These are phyloP conservation scores for Phaeotremella skinneri DNA, from an alignment of 768 basidiomycete species.

Conservation along the genomic window DNA sequence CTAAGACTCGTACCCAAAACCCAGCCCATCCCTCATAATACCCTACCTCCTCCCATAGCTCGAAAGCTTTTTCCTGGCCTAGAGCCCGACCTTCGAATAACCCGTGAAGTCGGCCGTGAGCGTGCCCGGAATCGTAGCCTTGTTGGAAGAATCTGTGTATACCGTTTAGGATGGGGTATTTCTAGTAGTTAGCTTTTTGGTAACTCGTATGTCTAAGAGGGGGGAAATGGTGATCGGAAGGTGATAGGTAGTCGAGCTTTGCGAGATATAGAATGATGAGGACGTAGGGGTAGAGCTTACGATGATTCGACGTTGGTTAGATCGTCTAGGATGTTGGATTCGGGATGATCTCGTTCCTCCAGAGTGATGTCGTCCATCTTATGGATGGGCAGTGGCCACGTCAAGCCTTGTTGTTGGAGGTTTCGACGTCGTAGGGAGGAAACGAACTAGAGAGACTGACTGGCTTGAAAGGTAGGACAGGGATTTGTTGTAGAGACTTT, in stretches of 20 bases:
- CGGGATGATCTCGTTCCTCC: background rate
- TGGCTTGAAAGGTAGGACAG: too few relatives aligned
- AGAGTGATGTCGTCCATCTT: background rate
- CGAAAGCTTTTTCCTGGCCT: slow-evolving; percentile 84
- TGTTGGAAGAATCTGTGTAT: slow-evolving; percentile 68
- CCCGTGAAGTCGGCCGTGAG: slow-evolving; percentile 84
- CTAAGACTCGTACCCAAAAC: slow-evolving; percentile 56
- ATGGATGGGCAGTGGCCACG: background rate
- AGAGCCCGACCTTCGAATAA: slow-evolving; percentile 85
- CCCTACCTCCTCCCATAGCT: slow-evolving; percentile 96
- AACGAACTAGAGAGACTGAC: too few relatives aligned
- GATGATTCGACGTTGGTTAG: slow-evolving; percentile 3
- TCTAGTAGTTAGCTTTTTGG: slow-evolving; percentile 10
- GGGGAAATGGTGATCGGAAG: background rate
- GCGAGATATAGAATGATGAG: too few relatives aligned
- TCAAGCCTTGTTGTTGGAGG: too few relatives aligned
- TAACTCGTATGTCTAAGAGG: background rate
- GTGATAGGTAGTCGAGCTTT: too few relatives aligned
- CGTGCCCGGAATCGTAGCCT: slow-evolving; percentile 74
- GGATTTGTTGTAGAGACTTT: too few relatives aligned
- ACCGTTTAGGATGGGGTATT: background rate
- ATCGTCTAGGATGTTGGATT: background rate
- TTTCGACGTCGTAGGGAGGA: too few relatives aligned
- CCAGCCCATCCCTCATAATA: slow-evolving; percentile 83
- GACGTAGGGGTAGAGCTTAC: background rate